A percentile compares a stretch with the other conserved stretches of the same genome.
phyloP scores from a whole-genome alignment of 2,329 filamentous ascomycete genomes.

The Phyllosticta paracitricarpa region DNA sequence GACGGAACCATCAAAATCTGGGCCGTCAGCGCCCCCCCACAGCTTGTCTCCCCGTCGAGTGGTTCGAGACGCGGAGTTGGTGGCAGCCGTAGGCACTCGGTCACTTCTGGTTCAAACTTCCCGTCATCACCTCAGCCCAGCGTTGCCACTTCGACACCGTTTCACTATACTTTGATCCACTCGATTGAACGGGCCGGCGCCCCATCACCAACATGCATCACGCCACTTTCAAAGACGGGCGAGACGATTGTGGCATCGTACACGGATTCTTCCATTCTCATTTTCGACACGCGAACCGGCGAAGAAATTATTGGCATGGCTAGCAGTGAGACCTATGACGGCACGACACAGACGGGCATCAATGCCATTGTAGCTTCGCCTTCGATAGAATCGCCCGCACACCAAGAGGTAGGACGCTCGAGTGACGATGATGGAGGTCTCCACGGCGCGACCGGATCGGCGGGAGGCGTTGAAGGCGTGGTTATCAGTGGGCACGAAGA shows the following conservation, averaged over 20 bases:
- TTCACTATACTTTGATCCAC: conserved; percentile 80
- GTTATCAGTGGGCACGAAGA: conserved; percentile 97
- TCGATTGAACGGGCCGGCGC: conserved; percentile 63
- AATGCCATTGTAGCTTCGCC: conserved; percentile 88
- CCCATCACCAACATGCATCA: conserved; percentile 82
- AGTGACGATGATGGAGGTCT: conserved; percentile 65
- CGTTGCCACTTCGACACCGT: conserved; percentile 73
- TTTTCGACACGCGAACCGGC: conserved; percentile 85
- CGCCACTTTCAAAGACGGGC: conserved; percentile 71
- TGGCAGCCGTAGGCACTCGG: conserved; percentile 78
- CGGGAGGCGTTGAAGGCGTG: conserved; percentile 68
- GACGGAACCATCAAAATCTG: conserved; percentile 89
- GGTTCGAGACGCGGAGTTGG: conserved; percentile 57
- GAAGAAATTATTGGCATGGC: conserved; percentile 91
- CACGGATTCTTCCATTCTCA: conserved; percentile 76
- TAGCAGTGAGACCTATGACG: conserved; percentile 87
- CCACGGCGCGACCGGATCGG: conserved; percentile 74
- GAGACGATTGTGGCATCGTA: conserved; percentile 91
- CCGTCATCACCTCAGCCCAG: conserved; percentile 84
- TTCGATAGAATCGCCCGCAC: conserved; percentile 56
- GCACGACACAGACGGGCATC: conserved; percentile 70
- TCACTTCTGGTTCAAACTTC: conserved; percentile 89
- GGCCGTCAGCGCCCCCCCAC: conserved; percentile 86
- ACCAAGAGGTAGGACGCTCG: conserved; percentile 49
- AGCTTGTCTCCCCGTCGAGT: conserved; percentile 69